phyloP scores from a whole-genome alignment of 2,329 filamentous ascomycete genomes.

The Teratosphaeria viscida region DNA sequence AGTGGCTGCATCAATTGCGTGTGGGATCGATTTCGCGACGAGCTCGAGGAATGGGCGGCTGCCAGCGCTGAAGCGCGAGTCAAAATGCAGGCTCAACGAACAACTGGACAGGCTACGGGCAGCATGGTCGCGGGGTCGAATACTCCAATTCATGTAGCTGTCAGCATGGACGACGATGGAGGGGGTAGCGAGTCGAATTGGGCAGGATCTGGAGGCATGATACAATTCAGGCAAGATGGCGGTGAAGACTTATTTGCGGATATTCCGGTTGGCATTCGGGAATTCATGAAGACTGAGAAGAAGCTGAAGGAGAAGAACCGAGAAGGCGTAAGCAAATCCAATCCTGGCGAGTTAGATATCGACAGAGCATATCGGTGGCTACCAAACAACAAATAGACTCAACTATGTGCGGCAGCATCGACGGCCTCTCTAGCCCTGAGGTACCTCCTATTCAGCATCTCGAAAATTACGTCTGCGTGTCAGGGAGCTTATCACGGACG shows the following conservation, averaged over 20 bases:
- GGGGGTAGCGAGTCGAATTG: constrained; percentile 64
- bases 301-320: constrained; percentile 58
- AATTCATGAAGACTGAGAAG: constrained; percentile 98
- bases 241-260: constrained; percentile 62
- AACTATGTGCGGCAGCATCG: neutral
- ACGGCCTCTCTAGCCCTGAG: too few species aligned
- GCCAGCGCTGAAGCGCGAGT: constrained; percentile 53
- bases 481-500: too few species aligned
- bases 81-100: constrained; percentile 31
- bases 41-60: constrained; percentile 78
- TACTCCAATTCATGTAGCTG: constrained; percentile 39
- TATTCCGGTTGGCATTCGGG: constrained; percentile 83
- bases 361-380: neutral
- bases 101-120: constrained; percentile 20
- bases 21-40: constrained; percentile 84
- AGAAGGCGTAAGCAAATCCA: neutral
- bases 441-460: too few species aligned
- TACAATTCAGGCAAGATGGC: constrained; percentile 5
- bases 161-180: constrained; percentile 70
- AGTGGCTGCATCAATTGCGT: constrained; percentile 96
- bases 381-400: neutral
- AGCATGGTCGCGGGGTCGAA: constrained; percentile 28
- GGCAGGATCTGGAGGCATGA: constrained; percentile 24
- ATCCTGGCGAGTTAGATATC: neutral
- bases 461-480: too few species aligned